Evolutionary conservation across 805 yeast species (phyloP), one percentile per base, ranked within the genome.

Genomic region (Limtongia smithiae): DNA sequence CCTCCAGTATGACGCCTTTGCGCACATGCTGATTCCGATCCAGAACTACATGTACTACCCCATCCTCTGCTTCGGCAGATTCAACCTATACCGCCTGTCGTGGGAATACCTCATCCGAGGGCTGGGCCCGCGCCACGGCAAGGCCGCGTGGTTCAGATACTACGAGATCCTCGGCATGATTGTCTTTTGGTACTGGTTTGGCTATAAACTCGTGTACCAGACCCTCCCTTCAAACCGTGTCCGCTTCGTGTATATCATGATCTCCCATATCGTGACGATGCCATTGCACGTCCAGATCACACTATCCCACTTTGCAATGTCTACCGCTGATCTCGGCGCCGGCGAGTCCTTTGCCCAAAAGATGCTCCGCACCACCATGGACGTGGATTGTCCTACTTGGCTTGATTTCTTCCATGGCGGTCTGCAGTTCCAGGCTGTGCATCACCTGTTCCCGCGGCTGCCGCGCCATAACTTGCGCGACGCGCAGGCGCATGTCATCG

Each of bases 251-350:
- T 89, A 74, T 64, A 70, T 89, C 14, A 61, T 87, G 73, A 79
- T 85, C 4, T 81, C 90, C 36, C 95, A 88, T 60, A 63, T 86
- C 7, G 76, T 85, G 11, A 85, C 96, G 2, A 86, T 87, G 94
- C 75, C 90, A 33, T 91, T 88, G n/a, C 96, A 88, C 66, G 95
- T 88, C 28, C 96, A 89, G 65, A 88, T 88, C 67, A 86, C 95
- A 0, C 73, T 88, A 37, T 82, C 90, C 12, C 96, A 88, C 65
- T 88, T 88, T 71, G 95, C 95, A 32, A 89, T 88, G 95, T 85
- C 95, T 1, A 89, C 96, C 0, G 76, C 93, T 4, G 95, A 88
- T 62, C 69, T 88, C 15, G 96, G 96, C 1, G 76, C 79, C 7
- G 76, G 82, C 37, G 96, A 88, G 65, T 75, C 88, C 6, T 88